These are phyloP conservation scores for Aphanomyces astaci DNA, from an alignment of 352 stramenopile genomes.

Conservation along the genomic window DNA sequence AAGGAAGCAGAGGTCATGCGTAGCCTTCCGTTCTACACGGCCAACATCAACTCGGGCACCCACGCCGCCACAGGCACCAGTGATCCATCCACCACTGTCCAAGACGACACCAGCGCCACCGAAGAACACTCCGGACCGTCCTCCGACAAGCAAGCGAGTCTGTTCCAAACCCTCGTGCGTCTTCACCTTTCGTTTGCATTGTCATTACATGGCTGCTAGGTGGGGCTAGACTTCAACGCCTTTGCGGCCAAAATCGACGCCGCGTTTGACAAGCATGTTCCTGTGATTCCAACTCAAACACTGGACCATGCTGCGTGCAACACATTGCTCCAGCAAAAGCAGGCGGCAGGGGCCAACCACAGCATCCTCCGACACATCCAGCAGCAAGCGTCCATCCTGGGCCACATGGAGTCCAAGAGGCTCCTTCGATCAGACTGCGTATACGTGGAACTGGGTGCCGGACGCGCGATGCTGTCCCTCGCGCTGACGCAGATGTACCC, in stretches of 20 bases:
- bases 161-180: constrained; percentile 61
- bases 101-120: constrained; percentile 28
- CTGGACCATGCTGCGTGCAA: constrained; percentile 60
- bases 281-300: constrained; percentile 51
- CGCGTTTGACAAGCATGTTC: constrained; percentile 46
- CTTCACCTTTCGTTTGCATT: too few species aligned
- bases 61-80: too few species aligned
- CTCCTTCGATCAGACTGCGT: constrained; percentile 39
- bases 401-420: constrained; percentile 54
- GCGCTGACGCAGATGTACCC: constrained; percentile 59
- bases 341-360: constrained; percentile 41
- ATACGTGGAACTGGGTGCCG: constrained; percentile 68
- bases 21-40: constrained; percentile 55
- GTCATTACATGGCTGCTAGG: too few species aligned
- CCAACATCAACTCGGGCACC: constrained; percentile 72
- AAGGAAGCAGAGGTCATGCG: constrained; percentile 55
- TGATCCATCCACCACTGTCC: background rate
- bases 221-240: constrained; percentile 31
- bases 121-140: constrained; percentile 36
- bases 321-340: constrained; percentile 55
- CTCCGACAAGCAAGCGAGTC: constrained; percentile 41
- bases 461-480: constrained; percentile 69
- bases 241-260: constrained; percentile 51
- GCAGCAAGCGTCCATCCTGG: constrained; percentile 75
- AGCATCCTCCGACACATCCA: constrained; percentile 71